Evolutionary conservation across 2,329 filamentous ascomycete genomes (phyloP).

Genomic region (Clarireedia paspali): DNA sequence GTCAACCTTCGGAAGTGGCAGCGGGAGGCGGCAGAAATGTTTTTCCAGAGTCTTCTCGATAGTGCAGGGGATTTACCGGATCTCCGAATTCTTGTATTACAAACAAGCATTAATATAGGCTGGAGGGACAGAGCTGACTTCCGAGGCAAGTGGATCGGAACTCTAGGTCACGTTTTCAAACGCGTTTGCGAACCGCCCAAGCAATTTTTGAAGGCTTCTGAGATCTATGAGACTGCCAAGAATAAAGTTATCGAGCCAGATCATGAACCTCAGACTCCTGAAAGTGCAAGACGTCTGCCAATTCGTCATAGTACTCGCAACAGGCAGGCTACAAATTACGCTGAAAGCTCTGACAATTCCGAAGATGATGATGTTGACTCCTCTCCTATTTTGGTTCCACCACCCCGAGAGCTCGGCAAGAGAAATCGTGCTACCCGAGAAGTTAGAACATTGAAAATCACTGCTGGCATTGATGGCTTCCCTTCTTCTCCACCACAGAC

Average conservation of each 20-base stretch:
- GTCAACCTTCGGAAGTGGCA: constrained; percentile 71
- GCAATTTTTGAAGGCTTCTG: constrained; percentile 4
- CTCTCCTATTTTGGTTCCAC: background rate
- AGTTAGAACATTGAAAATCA: constrained; percentile 20
- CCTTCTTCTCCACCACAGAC: constrained; percentile 13
- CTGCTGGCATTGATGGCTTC: constrained; percentile 21
- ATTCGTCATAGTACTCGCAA: constrained; percentile 13
- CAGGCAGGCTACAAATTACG: constrained; percentile 18
- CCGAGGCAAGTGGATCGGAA: constrained; percentile 68
- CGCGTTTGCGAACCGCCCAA: constrained; percentile 34
- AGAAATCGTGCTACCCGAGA: constrained; percentile 18
- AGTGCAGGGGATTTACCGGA: constrained; percentile 57
- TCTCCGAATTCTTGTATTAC: constrained; percentile 61
- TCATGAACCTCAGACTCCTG: constrained; percentile 10
- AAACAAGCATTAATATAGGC: constrained; percentile 69
- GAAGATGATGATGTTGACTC: constrained; percentile 4
- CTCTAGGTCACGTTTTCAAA: constrained; percentile 59
- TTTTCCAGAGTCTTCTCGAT: constrained; percentile 72
- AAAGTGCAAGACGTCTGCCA: constrained; percentile 9
- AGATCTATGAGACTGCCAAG: background rate
- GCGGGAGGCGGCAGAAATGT: constrained; percentile 60
- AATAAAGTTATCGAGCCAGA: background rate
- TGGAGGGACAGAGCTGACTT: constrained; percentile 81
- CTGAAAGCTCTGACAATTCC: constrained; percentile 20
- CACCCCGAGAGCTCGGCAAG: constrained; percentile 5